These are phyloP conservation scores for Phialemoniopsis sp. DNA, from an alignment of 2,329 filamentous ascomycete species.

Conservation along the genomic window DNA sequence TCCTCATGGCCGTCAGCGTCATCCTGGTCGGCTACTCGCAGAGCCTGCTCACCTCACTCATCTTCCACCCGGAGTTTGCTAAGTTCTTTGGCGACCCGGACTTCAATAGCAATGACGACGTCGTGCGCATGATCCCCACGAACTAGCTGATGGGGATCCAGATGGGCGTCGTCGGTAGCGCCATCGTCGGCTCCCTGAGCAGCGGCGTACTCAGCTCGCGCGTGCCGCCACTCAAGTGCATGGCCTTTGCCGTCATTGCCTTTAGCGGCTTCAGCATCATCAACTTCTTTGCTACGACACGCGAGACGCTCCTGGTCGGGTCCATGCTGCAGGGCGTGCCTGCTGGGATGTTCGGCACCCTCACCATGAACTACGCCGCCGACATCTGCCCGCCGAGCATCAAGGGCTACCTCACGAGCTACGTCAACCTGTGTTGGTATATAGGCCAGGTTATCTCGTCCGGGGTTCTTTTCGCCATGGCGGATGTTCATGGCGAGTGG, in stretches of 20 bases:
- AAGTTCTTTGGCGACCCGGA: constrained; percentile 60
- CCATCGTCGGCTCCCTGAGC: constrained; percentile 10
- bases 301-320: constrained; percentile 10
- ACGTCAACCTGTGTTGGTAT: constrained; percentile 15
- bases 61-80: too few relatives aligned
- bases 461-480: constrained; percentile 11
- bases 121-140: constrained; percentile 7
- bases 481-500: neutral
- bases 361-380: constrained; percentile 13
- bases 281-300: constrained; percentile 11
- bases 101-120: constrained; percentile 35
- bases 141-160: constrained; percentile 13
- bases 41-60: too few relatives aligned
- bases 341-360: constrained; percentile 13
- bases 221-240: constrained; percentile 6
- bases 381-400: constrained; percentile 12
- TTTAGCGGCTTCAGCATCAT: constrained; percentile 10
- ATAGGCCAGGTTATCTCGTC: constrained; percentile 10
- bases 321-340: constrained; percentile 13
- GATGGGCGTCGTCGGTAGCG: constrained; percentile 11
- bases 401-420: constrained; percentile 10
- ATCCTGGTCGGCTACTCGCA: too few relatives aligned
- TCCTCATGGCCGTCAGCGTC: too few relatives aligned
- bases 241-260: constrained; percentile 5
- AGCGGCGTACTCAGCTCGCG: constrained; percentile 12